A percentile compares a stretch with the other conserved stretches of the same genome.
Evolutionary conservation across 495 filamentous ascomycete genomes (phyloP).

Genomic region (Chaetomium cochliodes): DNA sequence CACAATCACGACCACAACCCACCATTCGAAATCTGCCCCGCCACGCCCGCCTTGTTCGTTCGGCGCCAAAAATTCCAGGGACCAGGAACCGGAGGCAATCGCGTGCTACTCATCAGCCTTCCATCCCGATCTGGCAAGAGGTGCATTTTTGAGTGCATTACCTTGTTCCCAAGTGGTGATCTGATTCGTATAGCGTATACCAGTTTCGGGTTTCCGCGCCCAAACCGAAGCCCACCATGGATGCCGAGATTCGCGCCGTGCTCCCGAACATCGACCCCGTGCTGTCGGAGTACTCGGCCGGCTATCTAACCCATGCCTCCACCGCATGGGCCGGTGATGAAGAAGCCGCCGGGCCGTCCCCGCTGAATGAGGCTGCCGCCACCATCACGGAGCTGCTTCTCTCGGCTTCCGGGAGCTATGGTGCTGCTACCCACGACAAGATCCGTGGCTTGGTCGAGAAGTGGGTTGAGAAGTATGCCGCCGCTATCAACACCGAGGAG

Average conservation of each 20-base stretch:
- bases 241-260: conserved; percentile 81
- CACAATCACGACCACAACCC: background rate
- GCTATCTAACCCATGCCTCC: conserved; percentile 90
- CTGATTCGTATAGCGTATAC: background rate
- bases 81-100: background rate
- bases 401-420: conserved; percentile 80
- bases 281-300: conserved; percentile 88
- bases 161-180: conserved; percentile 20
- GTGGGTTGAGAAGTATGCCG: conserved; percentile 79
- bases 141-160: conserved; percentile 6
- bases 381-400: conserved; percentile 81
- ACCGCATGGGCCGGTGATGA: conserved; percentile 75
- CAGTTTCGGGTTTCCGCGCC: conserved; percentile 3
- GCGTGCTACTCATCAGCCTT: background rate
- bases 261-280: conserved; percentile 88
- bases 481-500: conserved; percentile 58
- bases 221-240: conserved; percentile 57
- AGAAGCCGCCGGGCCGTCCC: conserved; percentile 64
- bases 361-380: conserved; percentile 78
- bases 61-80: conserved; percentile 8
- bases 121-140: background rate
- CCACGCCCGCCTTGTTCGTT: background rate
- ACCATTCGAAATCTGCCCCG: conserved; percentile 4
- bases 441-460: conserved; percentile 85
- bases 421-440: conserved; percentile 65